These are phyloP conservation scores for Yarrowia sp. DNA, from an alignment of 805 yeast genomes.

Conservation along the genomic window DNA sequence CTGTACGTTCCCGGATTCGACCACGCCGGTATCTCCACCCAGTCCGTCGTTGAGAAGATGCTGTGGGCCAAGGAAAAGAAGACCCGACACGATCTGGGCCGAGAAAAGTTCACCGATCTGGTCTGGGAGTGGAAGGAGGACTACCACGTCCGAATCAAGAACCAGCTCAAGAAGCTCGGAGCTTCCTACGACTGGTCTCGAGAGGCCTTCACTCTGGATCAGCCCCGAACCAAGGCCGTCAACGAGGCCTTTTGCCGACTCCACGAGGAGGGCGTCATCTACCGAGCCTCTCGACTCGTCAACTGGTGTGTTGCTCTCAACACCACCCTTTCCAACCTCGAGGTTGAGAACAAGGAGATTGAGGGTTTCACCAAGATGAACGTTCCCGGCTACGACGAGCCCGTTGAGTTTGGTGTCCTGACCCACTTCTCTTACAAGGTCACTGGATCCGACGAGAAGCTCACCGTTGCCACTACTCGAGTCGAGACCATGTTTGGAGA, in stretches of 20 bases:
- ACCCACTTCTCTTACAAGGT: conserved; percentile 94
- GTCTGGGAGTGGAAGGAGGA: conserved; percentile 99
- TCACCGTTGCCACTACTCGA: conserved; percentile 96
- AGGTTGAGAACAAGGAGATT: conserved; percentile 88
- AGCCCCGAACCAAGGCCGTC: conserved; percentile 72
- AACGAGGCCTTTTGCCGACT: conserved; percentile 84
- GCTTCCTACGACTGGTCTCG: conserved; percentile 96
- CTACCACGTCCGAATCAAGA: conserved; percentile 79
- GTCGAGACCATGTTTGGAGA: conserved; percentile 99
- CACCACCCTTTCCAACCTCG: conserved; percentile 94
- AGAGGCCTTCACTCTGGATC: conserved; percentile 91
- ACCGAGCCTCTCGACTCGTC: conserved; percentile 87
- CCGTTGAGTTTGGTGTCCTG: conserved; percentile 92
- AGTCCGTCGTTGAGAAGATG: conserved; percentile 95
- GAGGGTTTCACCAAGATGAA: conserved; percentile 74
- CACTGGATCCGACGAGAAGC: conserved; percentile 76
- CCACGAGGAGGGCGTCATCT: conserved; percentile 92
- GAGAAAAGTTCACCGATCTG: conserved; percentile 80
- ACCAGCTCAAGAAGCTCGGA: conserved; percentile 82
- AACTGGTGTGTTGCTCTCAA: conserved; percentile 95
- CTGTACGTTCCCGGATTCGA: conserved; percentile 94
- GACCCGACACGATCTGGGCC: conserved; percentile 93
- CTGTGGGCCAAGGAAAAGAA: conserved; percentile 81
- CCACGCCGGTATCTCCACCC: conserved; percentile 99
- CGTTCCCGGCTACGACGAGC: conserved; percentile 87